phyloP scores from a whole-genome alignment of 2,329 filamentous ascomycete species.

The Botrytis fragariae region DNA sequence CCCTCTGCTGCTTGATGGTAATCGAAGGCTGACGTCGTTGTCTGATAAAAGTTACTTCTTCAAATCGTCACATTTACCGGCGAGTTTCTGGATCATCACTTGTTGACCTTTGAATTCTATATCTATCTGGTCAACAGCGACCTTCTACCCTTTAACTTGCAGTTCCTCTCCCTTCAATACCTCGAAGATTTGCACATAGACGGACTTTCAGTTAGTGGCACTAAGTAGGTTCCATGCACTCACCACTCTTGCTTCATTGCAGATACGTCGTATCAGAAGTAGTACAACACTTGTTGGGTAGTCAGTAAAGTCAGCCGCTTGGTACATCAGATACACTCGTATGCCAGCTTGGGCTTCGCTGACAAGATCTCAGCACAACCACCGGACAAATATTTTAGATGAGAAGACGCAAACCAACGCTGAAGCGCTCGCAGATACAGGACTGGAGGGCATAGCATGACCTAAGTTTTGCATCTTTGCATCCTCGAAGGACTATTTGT shows the following conservation, averaged over 20 bases:
- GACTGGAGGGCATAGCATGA: not conserved
- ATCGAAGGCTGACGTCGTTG: too few species aligned
- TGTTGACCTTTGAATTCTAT: too few species aligned
- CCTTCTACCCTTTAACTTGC: not conserved
- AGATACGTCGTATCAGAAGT: not conserved
- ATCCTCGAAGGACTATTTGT: not conserved
- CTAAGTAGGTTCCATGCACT: fast-evolving
- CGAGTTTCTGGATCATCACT: too few species aligned
- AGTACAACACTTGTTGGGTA: not conserved
- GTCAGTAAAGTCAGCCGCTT: not conserved
- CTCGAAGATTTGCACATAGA: not conserved
- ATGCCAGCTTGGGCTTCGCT: not conserved
- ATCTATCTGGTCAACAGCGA: not conserved
- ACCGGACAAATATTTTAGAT: not conserved
- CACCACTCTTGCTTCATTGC: not conserved
- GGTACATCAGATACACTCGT: not conserved
- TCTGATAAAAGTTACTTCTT: too few species aligned
- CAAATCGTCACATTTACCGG: too few species aligned
- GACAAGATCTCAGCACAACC: not conserved
- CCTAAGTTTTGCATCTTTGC: not conserved
- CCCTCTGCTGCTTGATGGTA: too few species aligned
- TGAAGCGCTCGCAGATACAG: not conserved
- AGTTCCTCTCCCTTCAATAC: not conserved
- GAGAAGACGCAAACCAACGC: not conserved
- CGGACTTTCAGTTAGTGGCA: fast-evolving